Base-by-base conservation (phyloP, 129 eudicot genomes). In the Silybum marianum region DNA sequence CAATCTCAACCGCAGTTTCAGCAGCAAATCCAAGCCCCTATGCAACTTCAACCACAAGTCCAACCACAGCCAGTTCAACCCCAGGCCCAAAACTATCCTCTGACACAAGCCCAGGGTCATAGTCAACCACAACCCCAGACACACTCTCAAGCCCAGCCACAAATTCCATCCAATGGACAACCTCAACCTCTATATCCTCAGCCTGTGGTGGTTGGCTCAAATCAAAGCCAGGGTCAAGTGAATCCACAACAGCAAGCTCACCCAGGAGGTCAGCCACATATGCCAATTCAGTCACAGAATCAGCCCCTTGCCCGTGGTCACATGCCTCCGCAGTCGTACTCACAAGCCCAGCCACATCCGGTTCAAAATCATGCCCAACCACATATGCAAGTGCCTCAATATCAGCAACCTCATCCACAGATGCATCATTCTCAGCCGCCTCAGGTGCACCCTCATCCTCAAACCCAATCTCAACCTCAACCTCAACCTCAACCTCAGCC, bases 371-470 rank as follows among this genome's bases (percentile, higher is more conserved):
- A 86, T 30, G 48, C 75, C 14, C 94, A 89, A 75, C 90, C 84
- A 71, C 86, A 80, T 26, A 67, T 87, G 85, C 97, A 88, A 82
- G 78, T 74, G 78, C 92, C 97, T 83, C 97, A 78, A 78, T 83
- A 78, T 87, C 97, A 86, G 85, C 98, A 95, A 83, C 82, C 90
- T 66, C 93, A 73, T 38, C 79, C 84, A 46, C 93, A 85, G 82
- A 81, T 83, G 81, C 88, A 88, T 51, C 88, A 80, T 39, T 14
- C 84, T 81, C 85, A 75, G 58, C 81, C 81, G 13, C 69, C 80
- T 81, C 84, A 81, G 30, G 79, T 42, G 73, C 85, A 48, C 28
- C 88, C 71, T 4, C 92, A 76, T 42, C 81, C 87, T 25, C 85
- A 86, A 72, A 69, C 87, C 28, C 87, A 85, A 11, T 11, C 75